A percentile compares a stretch with the other conserved stretches of the same genome.
Evolutionary conservation across 2,329 filamentous ascomycete species (phyloP).

Genomic region (Diaporthe sp.): DNA sequence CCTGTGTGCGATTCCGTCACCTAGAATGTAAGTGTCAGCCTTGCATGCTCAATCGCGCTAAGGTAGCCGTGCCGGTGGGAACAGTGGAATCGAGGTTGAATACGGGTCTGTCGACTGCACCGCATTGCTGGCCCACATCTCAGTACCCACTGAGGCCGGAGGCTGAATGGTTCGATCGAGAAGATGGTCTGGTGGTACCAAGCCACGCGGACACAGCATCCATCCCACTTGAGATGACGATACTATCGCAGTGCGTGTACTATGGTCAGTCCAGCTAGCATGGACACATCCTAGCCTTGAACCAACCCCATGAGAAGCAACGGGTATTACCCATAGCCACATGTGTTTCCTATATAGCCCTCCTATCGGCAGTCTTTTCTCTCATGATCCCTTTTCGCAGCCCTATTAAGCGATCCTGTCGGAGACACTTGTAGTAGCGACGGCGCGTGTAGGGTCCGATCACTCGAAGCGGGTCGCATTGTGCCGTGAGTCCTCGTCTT

Average conservation of each 20-base stretch:
- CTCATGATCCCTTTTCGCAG: not conserved
- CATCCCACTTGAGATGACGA: constrained; percentile 5
- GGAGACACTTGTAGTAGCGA: not conserved
- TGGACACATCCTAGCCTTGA: not conserved
- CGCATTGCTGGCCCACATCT: constrained; percentile 5
- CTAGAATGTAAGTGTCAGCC: constrained; percentile 58
- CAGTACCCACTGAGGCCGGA: not conserved
- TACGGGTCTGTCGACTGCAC: constrained; percentile 16
- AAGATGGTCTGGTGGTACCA: not conserved
- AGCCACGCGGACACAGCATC: not conserved
- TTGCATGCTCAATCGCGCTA: not conserved
- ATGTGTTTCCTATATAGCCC: not conserved
- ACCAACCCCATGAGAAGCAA: not conserved
- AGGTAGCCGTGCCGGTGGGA: not conserved
- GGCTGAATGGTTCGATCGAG: not conserved
- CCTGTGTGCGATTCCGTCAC: constrained; percentile 86
- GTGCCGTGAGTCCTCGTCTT: not conserved
- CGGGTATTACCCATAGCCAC: not conserved
- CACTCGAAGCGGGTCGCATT: not conserved
- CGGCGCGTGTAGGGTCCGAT: not conserved
- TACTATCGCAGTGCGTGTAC: not conserved
- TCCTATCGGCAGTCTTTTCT: not conserved
- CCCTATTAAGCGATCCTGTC: not conserved
- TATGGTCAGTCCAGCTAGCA: not conserved
- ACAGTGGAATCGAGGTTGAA: not conserved